These are phyloP conservation scores for Xylaria sp. DNA, from an alignment of 2,329 filamentous ascomycete species.

Conservation along the genomic window DNA sequence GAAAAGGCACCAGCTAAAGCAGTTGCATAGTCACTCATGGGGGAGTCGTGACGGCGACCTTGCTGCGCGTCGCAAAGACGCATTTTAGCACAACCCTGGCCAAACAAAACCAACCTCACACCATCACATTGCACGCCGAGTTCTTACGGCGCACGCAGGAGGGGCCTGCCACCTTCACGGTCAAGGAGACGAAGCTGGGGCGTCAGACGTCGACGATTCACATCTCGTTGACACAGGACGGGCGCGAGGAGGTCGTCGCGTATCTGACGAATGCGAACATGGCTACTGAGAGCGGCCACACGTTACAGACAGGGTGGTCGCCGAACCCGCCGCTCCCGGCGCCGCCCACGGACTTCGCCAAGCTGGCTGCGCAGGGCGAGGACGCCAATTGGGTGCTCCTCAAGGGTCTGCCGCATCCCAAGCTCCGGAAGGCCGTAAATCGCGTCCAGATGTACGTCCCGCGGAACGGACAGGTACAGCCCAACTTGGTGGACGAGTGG, in stretches of 20 bases:
- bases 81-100: conserved; percentile 49
- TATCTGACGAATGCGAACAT: conserved; percentile 75
- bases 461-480: conserved; percentile 37
- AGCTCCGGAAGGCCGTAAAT: conserved; percentile 44
- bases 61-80: conserved; percentile 62
- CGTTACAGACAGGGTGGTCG: conserved; percentile 60
- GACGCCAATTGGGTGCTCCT: conserved; percentile 42
- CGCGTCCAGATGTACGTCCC: conserved; percentile 43
- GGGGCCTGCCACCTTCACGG: conserved; percentile 44
- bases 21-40: conserved; percentile 72
- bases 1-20: conserved; percentile 1
- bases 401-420: conserved; percentile 38
- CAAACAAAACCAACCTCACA: conserved; percentile 46
- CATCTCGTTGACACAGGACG: conserved; percentile 46
- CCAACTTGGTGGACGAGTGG: conserved; percentile 47
- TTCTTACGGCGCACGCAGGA: conserved; percentile 49
- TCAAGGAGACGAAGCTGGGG: conserved; percentile 50
- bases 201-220: conserved; percentile 51
- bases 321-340: conserved; percentile 53
- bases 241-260: conserved; percentile 68
- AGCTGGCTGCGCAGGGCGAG: conserved; percentile 43
- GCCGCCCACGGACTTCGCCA: conserved; percentile 41
- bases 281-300: conserved; percentile 65
- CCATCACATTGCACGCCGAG: conserved; percentile 46
- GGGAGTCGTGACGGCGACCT: conserved; percentile 72